Conservation (phyloP, 495 filamentous ascomycete species). For the Evansstolkia leycettana region DNA sequence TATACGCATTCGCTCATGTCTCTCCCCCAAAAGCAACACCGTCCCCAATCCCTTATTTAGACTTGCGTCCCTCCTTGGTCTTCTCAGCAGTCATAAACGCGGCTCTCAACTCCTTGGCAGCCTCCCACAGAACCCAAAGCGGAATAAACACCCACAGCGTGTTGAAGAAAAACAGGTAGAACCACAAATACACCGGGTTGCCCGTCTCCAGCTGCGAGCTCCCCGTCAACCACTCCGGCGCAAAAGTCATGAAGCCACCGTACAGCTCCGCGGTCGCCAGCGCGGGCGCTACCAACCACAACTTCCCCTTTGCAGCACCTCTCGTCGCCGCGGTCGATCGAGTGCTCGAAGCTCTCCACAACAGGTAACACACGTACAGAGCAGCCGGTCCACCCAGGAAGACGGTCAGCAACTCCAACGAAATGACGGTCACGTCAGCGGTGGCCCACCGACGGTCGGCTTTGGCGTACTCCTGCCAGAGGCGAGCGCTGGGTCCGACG, state of each 20-base stretch:
- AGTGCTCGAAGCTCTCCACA: slow-evolving; percentile 24
- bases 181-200: slow-evolving; percentile 77
- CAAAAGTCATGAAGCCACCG: slow-evolving; percentile 95
- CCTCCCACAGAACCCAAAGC: slow-evolving; percentile 60
- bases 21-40: too few species aligned
- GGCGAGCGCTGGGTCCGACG: slow-evolving; percentile 44
- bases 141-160: slow-evolving; percentile 78
- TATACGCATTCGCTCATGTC: too few species aligned
- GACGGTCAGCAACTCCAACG: slow-evolving; percentile 78
- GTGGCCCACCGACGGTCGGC: slow-evolving; percentile 76
- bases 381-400: slow-evolving; percentile 64
- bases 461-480: slow-evolving; percentile 91
- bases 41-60: too few species aligned
- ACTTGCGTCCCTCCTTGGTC: too few species aligned
- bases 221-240: slow-evolving; percentile 80
- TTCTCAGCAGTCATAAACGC: slow-evolving; percentile 34
- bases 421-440: slow-evolving; percentile 66
- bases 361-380: slow-evolving; percentile 53
- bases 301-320: slow-evolving; percentile 36
- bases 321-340: slow-evolving; percentile 7
- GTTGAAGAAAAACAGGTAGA: slow-evolving; percentile 90
- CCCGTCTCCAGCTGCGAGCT: slow-evolving; percentile 63
- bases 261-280: slow-evolving; percentile 92
- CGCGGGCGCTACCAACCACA: slow-evolving; percentile 58
- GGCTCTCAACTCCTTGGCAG: slow-evolving; percentile 43